Evolutionary conservation across 108 stramenopile species (phyloP).

Genomic region (Fragilaria crotonensis): DNA sequence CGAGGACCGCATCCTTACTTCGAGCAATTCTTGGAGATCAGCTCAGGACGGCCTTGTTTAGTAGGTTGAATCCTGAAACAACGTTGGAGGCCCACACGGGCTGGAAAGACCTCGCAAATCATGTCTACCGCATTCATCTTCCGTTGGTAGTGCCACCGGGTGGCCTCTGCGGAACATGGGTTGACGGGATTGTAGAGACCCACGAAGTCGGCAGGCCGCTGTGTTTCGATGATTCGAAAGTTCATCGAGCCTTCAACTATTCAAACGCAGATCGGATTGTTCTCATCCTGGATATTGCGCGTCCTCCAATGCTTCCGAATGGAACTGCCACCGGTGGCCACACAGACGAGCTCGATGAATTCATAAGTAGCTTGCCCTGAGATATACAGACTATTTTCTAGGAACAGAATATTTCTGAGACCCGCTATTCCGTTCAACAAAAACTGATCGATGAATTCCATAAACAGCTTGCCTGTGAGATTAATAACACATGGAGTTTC

Average conservation of each 20-base stretch:
- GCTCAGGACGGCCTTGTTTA: constrained; percentile 90
- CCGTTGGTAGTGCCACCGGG: constrained; percentile 73
- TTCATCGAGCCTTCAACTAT: constrained; percentile 92
- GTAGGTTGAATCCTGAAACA: constrained; percentile 78
- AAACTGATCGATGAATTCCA: too few relatives aligned
- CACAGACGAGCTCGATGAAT: constrained; percentile 88
- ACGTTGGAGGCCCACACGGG: constrained; percentile 88
- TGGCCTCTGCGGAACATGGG: constrained; percentile 88
- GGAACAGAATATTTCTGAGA: too few relatives aligned
- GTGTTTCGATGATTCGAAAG: constrained; percentile 94
- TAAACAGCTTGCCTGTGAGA: too few relatives aligned
- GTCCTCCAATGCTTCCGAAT: constrained; percentile 63
- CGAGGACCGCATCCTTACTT: constrained; percentile 61
- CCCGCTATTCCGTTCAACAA: too few relatives aligned
- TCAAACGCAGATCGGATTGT: constrained; percentile 65
- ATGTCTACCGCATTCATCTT: constrained; percentile 91
- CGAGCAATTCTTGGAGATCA: constrained; percentile 30
- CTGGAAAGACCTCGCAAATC: constrained; percentile 95
- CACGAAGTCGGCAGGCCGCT: constrained; percentile 75
- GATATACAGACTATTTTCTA: too few relatives aligned
- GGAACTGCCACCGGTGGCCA: constrained; percentile 90
- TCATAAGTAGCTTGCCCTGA: constrained; percentile 37
- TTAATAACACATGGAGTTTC: too few relatives aligned
- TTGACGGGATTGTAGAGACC: constrained; percentile 88
- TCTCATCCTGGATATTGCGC: constrained; percentile 87